Evolutionary conservation across 2,329 filamentous ascomycete species (phyloP), one percentile per base, ranked within the genome.

Genomic region (Alternaria postmessia): DNA sequence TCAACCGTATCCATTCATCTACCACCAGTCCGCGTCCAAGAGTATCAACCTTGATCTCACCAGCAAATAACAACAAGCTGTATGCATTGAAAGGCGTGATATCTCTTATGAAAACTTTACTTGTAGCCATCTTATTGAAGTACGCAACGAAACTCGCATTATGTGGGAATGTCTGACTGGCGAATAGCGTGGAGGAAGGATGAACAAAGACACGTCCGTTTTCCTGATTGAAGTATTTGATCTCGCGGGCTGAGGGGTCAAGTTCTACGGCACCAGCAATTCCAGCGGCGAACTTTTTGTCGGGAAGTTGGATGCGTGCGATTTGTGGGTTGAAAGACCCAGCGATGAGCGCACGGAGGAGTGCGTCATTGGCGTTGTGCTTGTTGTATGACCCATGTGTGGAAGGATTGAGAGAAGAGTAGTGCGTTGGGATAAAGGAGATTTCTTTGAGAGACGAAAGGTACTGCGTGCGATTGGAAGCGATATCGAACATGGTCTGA

Each of bases 1-100:
- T 86, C 32, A 99, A 81, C 36, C 87, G 78, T 34, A 98, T 82
- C 95, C 94, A 98, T 52, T 92, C 93, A 79, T 98, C 95, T 4
- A 99, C 92, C 3, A 97, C 82, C 18, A 99, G 81, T 0, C 95
- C 95, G 22, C 94, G 85, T 6, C 94, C 94, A 43, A 93, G 82
- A 0, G 93, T 96, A 79, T 98, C 95, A 3, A 98, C 87, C 61
- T 89, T 87, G 51, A 98, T 93, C 2, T 88, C 84, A 0, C 95
- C 95, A 1, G 90, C 91, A 79, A 99, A 98, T 59, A 99, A 85
- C 26, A 99, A 87, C 34, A 97, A 83, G 0, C 91, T 91, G 76
- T 94, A 98, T 0, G 91, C 89, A 72, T 97, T 97, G 78, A 97
- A 94, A 1, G 95, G 95, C 14, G 94, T 98, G 47, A 97, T 80